Conservation (phyloP, 2,329 filamentous ascomycete genomes). For the Rhynchosporium graminicola region DNA sequence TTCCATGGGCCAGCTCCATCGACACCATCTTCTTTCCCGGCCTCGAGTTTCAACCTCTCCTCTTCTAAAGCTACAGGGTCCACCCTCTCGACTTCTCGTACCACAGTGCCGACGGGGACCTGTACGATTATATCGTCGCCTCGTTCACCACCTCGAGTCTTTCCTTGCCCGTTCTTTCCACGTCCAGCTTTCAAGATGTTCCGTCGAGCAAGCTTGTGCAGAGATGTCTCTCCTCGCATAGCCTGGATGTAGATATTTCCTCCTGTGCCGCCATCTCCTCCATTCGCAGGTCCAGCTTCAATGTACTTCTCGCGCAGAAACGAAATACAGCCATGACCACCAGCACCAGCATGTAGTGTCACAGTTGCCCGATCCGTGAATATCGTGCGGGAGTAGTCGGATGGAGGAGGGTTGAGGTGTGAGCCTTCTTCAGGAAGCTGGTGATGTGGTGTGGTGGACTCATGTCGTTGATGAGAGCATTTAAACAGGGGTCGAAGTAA, state of each 20-base stretch:
- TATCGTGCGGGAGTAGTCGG: conserved; percentile 78
- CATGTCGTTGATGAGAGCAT: conserved; percentile 24
- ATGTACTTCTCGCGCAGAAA: conserved; percentile 92
- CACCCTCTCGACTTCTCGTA: conserved; percentile 76
- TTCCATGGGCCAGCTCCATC: conserved; percentile 41
- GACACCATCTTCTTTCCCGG: conserved; percentile 42
- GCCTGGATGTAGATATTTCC: conserved; percentile 95
- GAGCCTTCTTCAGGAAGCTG: conserved; percentile 40
- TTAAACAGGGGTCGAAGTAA: conserved; percentile 24
- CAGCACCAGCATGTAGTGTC: conserved; percentile 74
- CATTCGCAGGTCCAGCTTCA: conserved; percentile 86
- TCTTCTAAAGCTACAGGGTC: conserved; percentile 77
- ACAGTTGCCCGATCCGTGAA: conserved; percentile 87
- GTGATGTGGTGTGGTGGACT: conserved; percentile 24
- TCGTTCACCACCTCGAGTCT: conserved; percentile 70
- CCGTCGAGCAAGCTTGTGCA: conserved; percentile 85
- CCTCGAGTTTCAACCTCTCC: conserved; percentile 43
- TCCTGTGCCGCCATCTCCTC: conserved; percentile 88
- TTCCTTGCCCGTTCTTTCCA: conserved; percentile 78
- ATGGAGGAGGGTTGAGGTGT: conserved; percentile 77
- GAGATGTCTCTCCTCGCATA: conserved; percentile 82
- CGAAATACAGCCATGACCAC: conserved; percentile 91
- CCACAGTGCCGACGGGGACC: conserved; percentile 89
- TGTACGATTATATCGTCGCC: conserved; percentile 87
- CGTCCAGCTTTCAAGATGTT: conserved; percentile 73